phyloP scores from a whole-genome alignment of 2,329 filamentous ascomycete species.

The Cadophora malorum region DNA sequence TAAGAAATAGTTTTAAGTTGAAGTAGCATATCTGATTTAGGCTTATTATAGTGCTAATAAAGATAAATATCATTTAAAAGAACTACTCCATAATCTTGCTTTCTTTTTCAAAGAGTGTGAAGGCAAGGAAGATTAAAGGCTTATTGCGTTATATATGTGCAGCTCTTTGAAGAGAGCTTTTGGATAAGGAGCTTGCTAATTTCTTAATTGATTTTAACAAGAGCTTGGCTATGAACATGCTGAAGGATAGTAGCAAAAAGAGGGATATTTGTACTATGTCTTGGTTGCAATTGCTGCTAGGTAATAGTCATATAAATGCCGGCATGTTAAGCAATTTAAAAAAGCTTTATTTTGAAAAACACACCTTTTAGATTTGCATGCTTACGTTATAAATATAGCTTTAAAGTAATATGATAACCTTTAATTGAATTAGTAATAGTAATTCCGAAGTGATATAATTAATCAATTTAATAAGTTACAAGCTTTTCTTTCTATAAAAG shows the following conservation, averaged over 20 bases:
- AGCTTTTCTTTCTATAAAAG: not conserved
- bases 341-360: not conserved
- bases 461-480: not conserved
- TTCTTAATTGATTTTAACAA: not conserved
- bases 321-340: not conserved
- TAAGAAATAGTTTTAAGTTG: not conserved
- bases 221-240: not conserved
- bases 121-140: not conserved
- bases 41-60: not conserved
- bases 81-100: not conserved
- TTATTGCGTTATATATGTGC: not conserved
- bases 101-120: not conserved
- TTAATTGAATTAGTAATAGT: not conserved
- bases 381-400: not conserved
- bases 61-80: not conserved
- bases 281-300: not conserved
- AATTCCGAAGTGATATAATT: not conserved
- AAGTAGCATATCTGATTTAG: not conserved
- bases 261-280: conserved; percentile 1
- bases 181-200: not conserved
- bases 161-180: not conserved
- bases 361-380: not conserved
- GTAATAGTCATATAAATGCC: not conserved
- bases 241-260: not conserved
- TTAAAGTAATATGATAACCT: not conserved